A percentile compares a stretch with the other conserved stretches of the same genome.
These are phyloP conservation scores for Macrolepiota albuminosa DNA, from an alignment of 768 basidiomycete genomes.

Conservation along the genomic window DNA sequence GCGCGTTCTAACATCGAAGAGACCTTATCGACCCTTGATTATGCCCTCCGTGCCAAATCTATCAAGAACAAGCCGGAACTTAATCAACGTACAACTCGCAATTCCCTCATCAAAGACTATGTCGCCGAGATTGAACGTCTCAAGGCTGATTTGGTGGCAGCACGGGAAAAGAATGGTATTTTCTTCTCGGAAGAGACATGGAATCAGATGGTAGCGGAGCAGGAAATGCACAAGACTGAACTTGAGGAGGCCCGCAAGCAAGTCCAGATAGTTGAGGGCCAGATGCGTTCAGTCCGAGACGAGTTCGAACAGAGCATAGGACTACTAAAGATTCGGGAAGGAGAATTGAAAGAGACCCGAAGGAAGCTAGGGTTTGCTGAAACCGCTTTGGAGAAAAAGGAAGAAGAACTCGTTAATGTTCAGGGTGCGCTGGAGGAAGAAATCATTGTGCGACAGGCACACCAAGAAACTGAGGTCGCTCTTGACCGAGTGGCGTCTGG, in stretches of 20 bases:
- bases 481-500: constrained; percentile 71
- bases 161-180: constrained; percentile 94
- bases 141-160: constrained; percentile 85
- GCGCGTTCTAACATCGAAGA: constrained; percentile 94
- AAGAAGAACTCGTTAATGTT: constrained; percentile 53
- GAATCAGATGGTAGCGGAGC: constrained; percentile 74
- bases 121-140: constrained; percentile 90
- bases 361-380: constrained; percentile 51
- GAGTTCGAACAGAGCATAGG: constrained; percentile 91
- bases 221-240: constrained; percentile 72
- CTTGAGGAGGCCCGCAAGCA: constrained; percentile 80
- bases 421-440: constrained; percentile 74
- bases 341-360: constrained; percentile 64
- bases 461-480: constrained; percentile 65
- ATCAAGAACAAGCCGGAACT: constrained; percentile 95
- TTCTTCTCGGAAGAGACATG: constrained; percentile 91
- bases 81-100: constrained; percentile 91
- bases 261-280: constrained; percentile 77
- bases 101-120: constrained; percentile 90
- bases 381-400: constrained; percentile 45
- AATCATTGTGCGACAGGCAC: constrained; percentile 67
- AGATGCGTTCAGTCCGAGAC: constrained; percentile 74
- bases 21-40: constrained; percentile 95
- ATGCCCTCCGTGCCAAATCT: constrained; percentile 91
- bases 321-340: constrained; percentile 67